phyloP scores from a whole-genome alignment of 2,329 filamentous ascomycete species.

The Dactylellina sp. region DNA sequence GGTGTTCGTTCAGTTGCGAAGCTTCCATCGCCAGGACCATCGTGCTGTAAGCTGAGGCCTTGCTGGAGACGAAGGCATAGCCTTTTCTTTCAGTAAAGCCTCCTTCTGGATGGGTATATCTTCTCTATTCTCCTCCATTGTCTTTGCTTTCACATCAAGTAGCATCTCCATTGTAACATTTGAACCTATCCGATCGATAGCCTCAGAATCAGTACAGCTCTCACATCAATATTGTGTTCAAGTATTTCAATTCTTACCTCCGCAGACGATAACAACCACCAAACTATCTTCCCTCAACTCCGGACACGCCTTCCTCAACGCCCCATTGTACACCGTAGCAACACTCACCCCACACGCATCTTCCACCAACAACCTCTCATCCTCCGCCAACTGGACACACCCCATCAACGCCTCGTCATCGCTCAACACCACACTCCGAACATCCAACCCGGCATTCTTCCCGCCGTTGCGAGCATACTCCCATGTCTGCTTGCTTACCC shows the following conservation, averaged over 20 bases:
- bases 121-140: conserved; percentile 5
- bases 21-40: conserved; percentile 52
- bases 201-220: neutral
- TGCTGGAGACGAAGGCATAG: conserved; percentile 26
- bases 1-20: conserved; percentile 10
- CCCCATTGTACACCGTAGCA: conserved; percentile 74
- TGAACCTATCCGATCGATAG: conserved; percentile 66
- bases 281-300: conserved; percentile 74
- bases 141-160: conserved; percentile 62
- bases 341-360: conserved; percentile 85
- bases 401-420: conserved; percentile 85
- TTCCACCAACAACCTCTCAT: conserved; percentile 84
- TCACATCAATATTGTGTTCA: neutral
- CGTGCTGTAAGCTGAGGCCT: conserved; percentile 31
- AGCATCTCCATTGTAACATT: conserved; percentile 74
- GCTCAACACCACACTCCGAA: conserved; percentile 73
- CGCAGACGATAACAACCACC: conserved; percentile 87
- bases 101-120: conserved; percentile 8
- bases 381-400: conserved; percentile 80
- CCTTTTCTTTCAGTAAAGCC: conserved; percentile 1
- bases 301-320: conserved; percentile 73
- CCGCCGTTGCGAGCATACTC: conserved; percentile 69
- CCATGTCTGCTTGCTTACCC: conserved; percentile 77
- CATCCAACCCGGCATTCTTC: conserved; percentile 65
- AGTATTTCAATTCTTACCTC: conserved; percentile 63